Base-by-base conservation (phyloP, 192 early-diverging fungal genomes). In the Piromyces sp. region DNA sequence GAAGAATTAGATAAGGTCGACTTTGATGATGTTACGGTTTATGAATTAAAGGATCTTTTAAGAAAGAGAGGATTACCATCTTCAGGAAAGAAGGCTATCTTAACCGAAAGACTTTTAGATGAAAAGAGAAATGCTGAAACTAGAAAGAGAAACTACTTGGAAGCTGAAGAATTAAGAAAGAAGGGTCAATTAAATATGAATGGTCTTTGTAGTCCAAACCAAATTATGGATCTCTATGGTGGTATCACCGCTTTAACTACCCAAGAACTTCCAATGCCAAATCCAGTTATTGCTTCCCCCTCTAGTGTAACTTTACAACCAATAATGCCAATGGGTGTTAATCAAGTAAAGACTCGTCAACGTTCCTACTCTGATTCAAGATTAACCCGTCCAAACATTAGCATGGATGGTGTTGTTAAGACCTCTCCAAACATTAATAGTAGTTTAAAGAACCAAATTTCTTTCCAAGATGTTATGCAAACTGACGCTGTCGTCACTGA, bases 21-120 rank as follows among this genome's bases (percentile, higher is more conserved):
- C 42, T 93, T 94, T 86, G 89, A 93, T 33, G 93, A 94, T 83
- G 90, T 94, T 26, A 94, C 93, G 0, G 93, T 94, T 0, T 85
- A 87, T 9, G 93, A 94, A 84, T 85, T 94, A 26, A 94, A 94
- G 80, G 93, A 94, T 51, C 90, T 93, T 87, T 83, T 94, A 30
- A 82, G 91, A 31, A 87, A 91, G 80, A 88, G 93, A 30, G 89
- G 91, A 2, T 89, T 92, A 79, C 92, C 90, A 22, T 89, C 90
- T 16, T 88, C 89, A 26, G 93, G 93, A 19, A 93, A 93, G 84
- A 94, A 94, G 78, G 93, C 91, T 2, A 84, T 91, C 14, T 82
- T 94, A 79, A 86, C 93, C n/a, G 88, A 92, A 84, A 82, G 93
- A 30, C 82, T 94, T 0, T 87, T 92, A 83, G 89, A 87, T 17